Evolutionary conservation across 2,329 filamentous ascomycete genomes (phyloP).

Genomic region (Colletotrichum camelliae): DNA sequence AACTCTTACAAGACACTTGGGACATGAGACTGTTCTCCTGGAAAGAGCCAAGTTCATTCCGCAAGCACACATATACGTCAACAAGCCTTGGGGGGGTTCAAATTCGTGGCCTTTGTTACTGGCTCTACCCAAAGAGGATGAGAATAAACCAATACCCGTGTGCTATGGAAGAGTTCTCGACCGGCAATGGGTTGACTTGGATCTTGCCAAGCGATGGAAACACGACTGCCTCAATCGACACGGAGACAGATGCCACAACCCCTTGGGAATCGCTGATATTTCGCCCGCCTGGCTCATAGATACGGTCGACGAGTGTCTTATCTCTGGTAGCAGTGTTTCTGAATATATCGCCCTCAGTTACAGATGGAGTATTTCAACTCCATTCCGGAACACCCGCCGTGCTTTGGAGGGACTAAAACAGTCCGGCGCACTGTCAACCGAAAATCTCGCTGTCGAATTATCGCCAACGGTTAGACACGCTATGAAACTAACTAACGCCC

Average conservation of each 20-base stretch:
- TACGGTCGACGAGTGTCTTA: not conserved
- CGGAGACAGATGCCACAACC: not conserved
- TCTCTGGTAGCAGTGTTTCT: not conserved
- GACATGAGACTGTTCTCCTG: too few species aligned
- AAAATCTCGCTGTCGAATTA: not conserved
- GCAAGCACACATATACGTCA: too few species aligned
- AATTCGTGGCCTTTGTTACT: too few species aligned
- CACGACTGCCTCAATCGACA: not conserved
- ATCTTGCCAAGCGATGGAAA: not conserved
- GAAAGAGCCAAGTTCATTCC: too few species aligned
- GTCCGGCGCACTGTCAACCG: not conserved
- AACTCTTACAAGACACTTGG: too few species aligned
- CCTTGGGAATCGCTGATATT: not conserved
- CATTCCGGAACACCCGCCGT: fast-evolving
- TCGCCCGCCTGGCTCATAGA: not conserved
- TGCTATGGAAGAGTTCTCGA: not conserved
- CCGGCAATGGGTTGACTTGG: not conserved
- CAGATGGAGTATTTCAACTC: not conserved
- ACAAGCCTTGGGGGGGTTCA: too few species aligned
- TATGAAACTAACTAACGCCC: too few species aligned
- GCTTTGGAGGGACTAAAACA: not conserved
- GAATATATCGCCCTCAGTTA: not conserved
- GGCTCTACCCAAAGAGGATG: too few species aligned
- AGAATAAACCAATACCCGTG: too few species aligned
- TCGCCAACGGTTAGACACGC: not conserved